Conservation (phyloP, 1,284 basidiomycete genomes). For the Cystobasidium pallidum region DNA sequence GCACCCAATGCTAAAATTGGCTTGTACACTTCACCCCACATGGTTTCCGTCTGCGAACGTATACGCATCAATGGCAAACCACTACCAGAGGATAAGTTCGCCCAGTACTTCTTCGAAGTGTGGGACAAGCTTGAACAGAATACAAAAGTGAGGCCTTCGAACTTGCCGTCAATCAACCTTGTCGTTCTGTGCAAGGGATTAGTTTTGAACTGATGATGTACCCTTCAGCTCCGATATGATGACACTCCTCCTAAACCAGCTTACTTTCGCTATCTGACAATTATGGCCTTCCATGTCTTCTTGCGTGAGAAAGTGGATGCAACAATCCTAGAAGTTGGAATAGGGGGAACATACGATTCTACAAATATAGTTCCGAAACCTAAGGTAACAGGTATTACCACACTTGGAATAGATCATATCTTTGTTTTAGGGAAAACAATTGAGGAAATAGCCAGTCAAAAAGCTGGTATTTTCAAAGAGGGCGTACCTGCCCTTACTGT, state of each 20-base stretch:
- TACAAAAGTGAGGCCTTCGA: conserved; percentile 60
- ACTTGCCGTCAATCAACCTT: no score
- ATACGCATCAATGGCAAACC: conserved; percentile 92
- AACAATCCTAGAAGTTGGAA: conserved; percentile 93
- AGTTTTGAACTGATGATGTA: no score
- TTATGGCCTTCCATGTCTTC: conserved; percentile 91
- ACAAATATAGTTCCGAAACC: conserved; percentile 95
- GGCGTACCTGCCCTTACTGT: conserved; percentile 85
- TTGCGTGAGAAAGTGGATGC: conserved; percentile 77
- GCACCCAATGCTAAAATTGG: conserved; percentile 59
- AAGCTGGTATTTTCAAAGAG: conserved; percentile 94
- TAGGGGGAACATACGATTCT: conserved; percentile 92
- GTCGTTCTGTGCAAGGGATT: no score
- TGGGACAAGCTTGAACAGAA: conserved; percentile 87
- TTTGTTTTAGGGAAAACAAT: conserved; percentile 86
- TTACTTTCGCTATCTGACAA: conserved; percentile 92
- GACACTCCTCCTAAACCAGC: conserved; percentile 75
- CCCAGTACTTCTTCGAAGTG: conserved; percentile 92
- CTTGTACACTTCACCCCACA: conserved; percentile 94
- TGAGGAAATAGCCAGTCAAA: conserved; percentile 89
- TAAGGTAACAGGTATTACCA: conserved; percentile 83
- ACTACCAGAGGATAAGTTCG: conserved; percentile 82
- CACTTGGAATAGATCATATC: conserved; percentile 93
- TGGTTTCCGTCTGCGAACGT: conserved; percentile 92
- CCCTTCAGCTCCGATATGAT: conserved; percentile 63